Conservation (phyloP, 768 basidiomycete genomes). For the Leccinellum luteum region DNA sequence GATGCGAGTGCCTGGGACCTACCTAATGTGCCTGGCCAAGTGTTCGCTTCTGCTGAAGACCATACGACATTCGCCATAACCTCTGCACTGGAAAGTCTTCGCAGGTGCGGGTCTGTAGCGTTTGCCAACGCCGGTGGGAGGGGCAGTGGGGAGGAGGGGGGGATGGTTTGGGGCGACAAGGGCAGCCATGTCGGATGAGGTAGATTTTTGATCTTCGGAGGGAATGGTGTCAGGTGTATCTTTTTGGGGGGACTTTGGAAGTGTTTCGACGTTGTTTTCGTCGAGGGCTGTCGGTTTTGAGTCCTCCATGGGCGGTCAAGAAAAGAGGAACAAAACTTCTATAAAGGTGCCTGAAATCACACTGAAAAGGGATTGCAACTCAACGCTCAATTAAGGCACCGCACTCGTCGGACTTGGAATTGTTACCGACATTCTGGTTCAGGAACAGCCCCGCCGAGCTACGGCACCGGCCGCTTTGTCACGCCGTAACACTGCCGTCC, state of each 20-base stretch:
- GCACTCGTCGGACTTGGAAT: slow-evolving; percentile 33
- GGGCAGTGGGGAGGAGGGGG: slow-evolving; percentile 15
- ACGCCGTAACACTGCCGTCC: slow-evolving; percentile 19
- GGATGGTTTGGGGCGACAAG: slow-evolving; percentile 30
- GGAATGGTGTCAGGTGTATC: slow-evolving; percentile 3
- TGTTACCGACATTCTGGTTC: slow-evolving; percentile 22
- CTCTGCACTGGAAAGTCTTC: slow-evolving; percentile 94
- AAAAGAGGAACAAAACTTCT: slow-evolving; percentile 36
- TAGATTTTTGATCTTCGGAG: slow-evolving; percentile 1
- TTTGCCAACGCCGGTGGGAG: slow-evolving; percentile 40
- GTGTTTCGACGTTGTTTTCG: slow-evolving; percentile 12
- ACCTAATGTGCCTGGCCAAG: slow-evolving; percentile 94
- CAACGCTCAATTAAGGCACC: slow-evolving; percentile 36
- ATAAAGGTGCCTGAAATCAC: slow-evolving; percentile 36
- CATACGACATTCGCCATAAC: slow-evolving; percentile 95
- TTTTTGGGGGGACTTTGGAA: slow-evolving; percentile 1
- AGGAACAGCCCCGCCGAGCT: slow-evolving; percentile 35
- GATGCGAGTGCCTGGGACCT: slow-evolving; percentile 32
- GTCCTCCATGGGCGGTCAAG: slow-evolving; percentile 32
- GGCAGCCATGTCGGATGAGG: slow-evolving; percentile 30
- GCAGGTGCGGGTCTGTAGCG: slow-evolving; percentile 82
- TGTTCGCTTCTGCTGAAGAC: slow-evolving; percentile 96
- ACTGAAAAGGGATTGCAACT: slow-evolving; percentile 29
- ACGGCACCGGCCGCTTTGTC: slow-evolving; percentile 34
- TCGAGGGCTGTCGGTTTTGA: slow-evolving; percentile 32